Base-by-base conservation (phyloP, 2,329 filamentous ascomycete species). In the Colletotrichum aenigma region DNA sequence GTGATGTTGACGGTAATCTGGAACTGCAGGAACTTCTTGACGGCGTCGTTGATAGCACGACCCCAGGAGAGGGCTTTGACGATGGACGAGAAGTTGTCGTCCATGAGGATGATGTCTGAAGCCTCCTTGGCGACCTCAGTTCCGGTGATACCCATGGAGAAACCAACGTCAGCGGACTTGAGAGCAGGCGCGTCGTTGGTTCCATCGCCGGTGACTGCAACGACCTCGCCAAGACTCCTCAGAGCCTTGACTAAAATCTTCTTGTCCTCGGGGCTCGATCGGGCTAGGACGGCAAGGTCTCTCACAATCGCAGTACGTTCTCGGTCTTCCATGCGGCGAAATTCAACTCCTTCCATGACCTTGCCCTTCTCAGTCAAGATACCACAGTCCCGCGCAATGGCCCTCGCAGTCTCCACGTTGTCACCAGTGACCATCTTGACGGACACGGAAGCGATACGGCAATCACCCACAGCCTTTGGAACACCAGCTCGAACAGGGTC, bases 1-100 rank as follows among this genome's bases (percentile, higher is more conserved):
- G 94, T 96, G 80, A 96, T 94, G 86, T 96, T 96, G 84, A 96
- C 94, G 1, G 91, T 93, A 78, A 93, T 88, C 84, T 93, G 91
- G 74, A 90, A 90, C 83, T 93, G 91, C 62, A 93, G 84, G 78
- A 93, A 93, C 81, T 93, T 93, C 81, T 91, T 88, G 52, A 93
- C 90, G 1, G 91, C 89, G 78, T 93, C 92, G 78, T 92, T 92
- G 76, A 93, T 90, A 16, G 90, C 90, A 73, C 91, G 88, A 66
- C 91, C 91, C 91, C 91, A 92, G 84, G 90, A 89, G 77, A 92
- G 84, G 28, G 90, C 90, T 78, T 90, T 91, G 71, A 93, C 90
- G 78, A 93, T 93, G 6, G 91, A 92, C 78, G 86, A 77, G 80
- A 92, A 92, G 80, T 92, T 92, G 81, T 92, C 90, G 79, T 92